phyloP scores from a whole-genome alignment of 345 rosid species.

The Linum trigynum region DNA sequence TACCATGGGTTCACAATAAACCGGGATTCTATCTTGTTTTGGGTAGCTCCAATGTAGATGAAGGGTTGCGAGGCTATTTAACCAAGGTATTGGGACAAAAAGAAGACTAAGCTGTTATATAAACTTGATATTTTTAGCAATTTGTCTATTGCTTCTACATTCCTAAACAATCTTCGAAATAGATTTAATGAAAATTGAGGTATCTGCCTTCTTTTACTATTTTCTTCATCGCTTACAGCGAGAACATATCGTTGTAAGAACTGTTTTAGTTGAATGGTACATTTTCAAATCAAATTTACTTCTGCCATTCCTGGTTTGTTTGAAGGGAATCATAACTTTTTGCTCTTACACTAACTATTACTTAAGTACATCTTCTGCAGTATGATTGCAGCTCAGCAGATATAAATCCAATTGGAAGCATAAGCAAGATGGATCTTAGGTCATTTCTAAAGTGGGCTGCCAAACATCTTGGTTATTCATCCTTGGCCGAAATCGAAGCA shows the following conservation, averaged over 20 bases:
- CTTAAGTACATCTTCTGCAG: conserved; percentile 23
- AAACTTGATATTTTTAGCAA: conserved; percentile 1
- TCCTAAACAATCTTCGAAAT: not conserved
- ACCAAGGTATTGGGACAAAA: conserved; percentile 53
- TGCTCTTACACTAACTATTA: too few relatives aligned
- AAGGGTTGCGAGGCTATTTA: conserved; percentile 84
- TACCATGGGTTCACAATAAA: conserved; percentile 95
- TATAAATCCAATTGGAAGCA: conserved; percentile 92
- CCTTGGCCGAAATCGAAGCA: conserved; percentile 83
- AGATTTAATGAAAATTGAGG: too few relatives aligned
- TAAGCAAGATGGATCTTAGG: conserved; percentile 81
- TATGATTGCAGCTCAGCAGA: conserved; percentile 96
- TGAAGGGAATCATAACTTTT: too few relatives aligned
- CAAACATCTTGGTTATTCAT: conserved; percentile 65
- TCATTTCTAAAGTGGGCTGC: conserved; percentile 90
- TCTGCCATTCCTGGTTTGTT: too few relatives aligned
- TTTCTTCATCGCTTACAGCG: not conserved
- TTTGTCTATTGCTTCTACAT: not conserved
- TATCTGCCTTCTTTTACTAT: not conserved
- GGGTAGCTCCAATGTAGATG: conserved; percentile 95
- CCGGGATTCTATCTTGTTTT: conserved; percentile 84
- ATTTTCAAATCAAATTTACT: too few relatives aligned
- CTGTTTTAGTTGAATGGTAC: not conserved
- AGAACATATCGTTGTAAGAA: not conserved
- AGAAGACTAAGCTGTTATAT: not conserved